Evolutionary conservation across 108 stramenopile genomes (phyloP), one percentile per base, ranked within the genome.

Genomic region (Halocafeteria seosinensis): DNA sequence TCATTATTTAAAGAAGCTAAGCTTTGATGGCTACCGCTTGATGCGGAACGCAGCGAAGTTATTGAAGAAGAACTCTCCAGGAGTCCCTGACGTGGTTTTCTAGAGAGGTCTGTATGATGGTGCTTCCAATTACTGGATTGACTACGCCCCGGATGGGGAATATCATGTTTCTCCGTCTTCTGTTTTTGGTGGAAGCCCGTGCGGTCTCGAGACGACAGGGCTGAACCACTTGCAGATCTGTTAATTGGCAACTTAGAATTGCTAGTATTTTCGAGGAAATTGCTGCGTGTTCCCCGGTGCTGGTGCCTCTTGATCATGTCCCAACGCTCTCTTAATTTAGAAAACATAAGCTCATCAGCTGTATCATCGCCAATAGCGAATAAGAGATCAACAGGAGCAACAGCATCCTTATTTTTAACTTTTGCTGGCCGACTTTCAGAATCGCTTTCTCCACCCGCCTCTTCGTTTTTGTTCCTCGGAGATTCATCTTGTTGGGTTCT

Each of bases 281-380:
- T 17, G 42, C 42, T 47, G 42, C 42, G 42, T n/a, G 42, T n/a
- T 47, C 17, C 42, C n/a, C n/a, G n/a, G n/a, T n/a, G n/a, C n/a
- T n/a, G n/a, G n/a, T n/a, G n/a, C n/a, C n/a, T n/a, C 17, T 17
- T n/a, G 17, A 47, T 17, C 42, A n/a, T 47, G 17, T 47, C n/a
- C 42, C n/a, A n/a, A 17, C 42, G 42, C 42, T 47, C 42, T 17
- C 17, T n/a, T n/a, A 47, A n/a, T n/a, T 21, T 87, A 51, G 82
- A 83, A 70, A 78, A 82, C 81, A 82, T 80, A 51, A 70, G 50
- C 69, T 84, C 83, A 38, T 84, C 83, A 12, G 75, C 65, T 27
- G 55, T 62, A 50, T 84, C 83, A 53, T 84, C 83, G 3, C 83
- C 83, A 50, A 82, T 24, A 3, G 50, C 51, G 33, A 82, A 68